A percentile compares a stretch with the other conserved stretches of the same genome.
These are phyloP conservation scores for Apium graveolens DNA, from an alignment of 129 eudicot genomes.

Conservation along the genomic window DNA sequence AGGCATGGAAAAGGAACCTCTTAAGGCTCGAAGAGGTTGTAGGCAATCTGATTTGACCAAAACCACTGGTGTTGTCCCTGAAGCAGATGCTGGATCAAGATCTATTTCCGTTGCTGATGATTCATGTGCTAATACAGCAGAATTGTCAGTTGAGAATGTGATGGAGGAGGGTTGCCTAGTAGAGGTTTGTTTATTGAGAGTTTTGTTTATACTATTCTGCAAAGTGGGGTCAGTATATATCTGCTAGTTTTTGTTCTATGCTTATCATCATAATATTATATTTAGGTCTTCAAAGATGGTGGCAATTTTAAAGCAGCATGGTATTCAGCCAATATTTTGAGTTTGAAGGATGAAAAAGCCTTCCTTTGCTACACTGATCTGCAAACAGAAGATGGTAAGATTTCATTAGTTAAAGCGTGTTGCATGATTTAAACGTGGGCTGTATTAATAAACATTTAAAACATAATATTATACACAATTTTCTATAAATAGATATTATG, in stretches of 20 bases:
- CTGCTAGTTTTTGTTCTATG: constrained; percentile 3
- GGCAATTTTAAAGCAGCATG: constrained; percentile 53
- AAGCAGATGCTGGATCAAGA: constrained; percentile 25
- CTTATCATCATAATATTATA: constrained; percentile 3
- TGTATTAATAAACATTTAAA: neutral
- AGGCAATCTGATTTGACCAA: constrained; percentile 25
- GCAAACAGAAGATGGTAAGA: constrained; percentile 65
- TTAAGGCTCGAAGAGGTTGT: constrained; percentile 17
- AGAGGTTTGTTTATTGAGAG: constrained; percentile 50
- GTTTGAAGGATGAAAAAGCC: constrained; percentile 65
- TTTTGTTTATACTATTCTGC: neutral
- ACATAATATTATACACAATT: neutral
- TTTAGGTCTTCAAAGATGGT: constrained; percentile 60
- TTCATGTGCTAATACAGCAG: constrained; percentile 17
- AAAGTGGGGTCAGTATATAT: neutral
- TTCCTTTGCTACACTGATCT: constrained; percentile 53
- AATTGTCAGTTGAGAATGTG: constrained; percentile 21
- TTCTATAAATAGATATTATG: neutral
- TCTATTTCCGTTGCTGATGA: constrained; percentile 22
- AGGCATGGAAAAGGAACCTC: constrained; percentile 23
- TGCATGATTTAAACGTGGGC: neutral
- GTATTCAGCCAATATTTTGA: constrained; percentile 70
- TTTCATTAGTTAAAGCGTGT: constrained; percentile 6
- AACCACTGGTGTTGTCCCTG: constrained; percentile 28
- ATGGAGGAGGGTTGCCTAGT: constrained; percentile 62